Percentiles rank a stretch among this genome's conserved stretches.
Conservation (phyloP, 192 early-diverging fungal species). For the Umbelopsis vinacea region DNA sequence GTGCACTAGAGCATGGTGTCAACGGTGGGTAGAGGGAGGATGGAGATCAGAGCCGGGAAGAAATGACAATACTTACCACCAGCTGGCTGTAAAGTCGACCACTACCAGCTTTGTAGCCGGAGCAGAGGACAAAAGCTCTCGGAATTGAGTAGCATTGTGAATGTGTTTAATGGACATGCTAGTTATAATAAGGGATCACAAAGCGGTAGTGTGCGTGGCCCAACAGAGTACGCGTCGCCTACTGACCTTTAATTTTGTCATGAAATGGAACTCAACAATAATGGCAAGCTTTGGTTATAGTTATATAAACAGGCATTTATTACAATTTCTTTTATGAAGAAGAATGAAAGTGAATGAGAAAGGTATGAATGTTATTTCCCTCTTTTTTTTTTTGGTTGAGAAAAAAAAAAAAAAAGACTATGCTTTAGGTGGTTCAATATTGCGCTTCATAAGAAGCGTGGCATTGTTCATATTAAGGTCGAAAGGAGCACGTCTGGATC, state of each 20-base stretch:
- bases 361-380: background rate
- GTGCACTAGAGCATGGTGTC: constrained; percentile 45
- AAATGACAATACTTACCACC: no score
- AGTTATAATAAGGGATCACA: background rate
- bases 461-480: constrained; percentile 39
- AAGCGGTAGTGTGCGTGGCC: background rate
- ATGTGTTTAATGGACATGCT: constrained; percentile 34
- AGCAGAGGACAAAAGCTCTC: constrained; percentile 28
- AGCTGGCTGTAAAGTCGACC: constrained; percentile 58
- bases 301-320: background rate
- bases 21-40: no score
- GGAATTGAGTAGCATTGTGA: constrained; percentile 43
- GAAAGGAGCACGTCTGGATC: constrained; percentile 38
- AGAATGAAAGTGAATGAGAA: no score
- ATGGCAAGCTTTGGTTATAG: background rate
- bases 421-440: background rate
- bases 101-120: constrained; percentile 46
- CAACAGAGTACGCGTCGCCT: background rate
- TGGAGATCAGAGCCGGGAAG: no score
- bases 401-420: constrained; percentile 1
- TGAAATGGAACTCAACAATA: background rate
- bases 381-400: background rate
- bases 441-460: constrained; percentile 39
- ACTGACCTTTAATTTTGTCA: background rate
- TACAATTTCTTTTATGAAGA: no score